phyloP scores from a whole-genome alignment of 495 filamentous ascomycete species.

The Tuber umbilicatum region DNA sequence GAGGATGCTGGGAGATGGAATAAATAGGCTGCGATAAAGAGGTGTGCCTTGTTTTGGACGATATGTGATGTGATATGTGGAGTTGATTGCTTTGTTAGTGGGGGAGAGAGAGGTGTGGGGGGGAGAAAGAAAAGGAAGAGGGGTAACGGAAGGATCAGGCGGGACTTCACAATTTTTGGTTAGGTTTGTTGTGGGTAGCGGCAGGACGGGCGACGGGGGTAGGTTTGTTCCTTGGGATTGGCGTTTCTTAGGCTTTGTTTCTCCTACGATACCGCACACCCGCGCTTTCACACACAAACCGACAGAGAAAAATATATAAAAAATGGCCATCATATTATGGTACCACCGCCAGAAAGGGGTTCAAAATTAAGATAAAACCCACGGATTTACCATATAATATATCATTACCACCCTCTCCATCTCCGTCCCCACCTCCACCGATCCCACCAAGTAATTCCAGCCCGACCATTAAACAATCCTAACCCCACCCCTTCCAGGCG shows the following conservation, averaged over 20 bases:
- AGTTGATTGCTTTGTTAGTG: not conserved
- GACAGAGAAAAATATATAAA: not conserved
- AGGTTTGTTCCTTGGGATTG: not conserved
- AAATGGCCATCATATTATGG: not conserved
- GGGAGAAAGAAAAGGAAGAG: not conserved
- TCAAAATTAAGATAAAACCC: not conserved
- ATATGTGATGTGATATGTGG: not conserved
- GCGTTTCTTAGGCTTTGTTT: not conserved
- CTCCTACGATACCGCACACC: not conserved
- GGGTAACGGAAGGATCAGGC: not conserved
- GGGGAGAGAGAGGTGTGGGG: not conserved
- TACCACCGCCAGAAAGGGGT: not conserved
- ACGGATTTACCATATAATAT: not conserved
- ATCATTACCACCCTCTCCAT: not conserved
- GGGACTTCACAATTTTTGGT: not conserved
- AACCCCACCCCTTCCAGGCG: not conserved
- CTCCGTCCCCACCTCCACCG: not conserved
- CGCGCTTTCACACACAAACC: not conserved
- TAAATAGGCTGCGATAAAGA: not conserved
- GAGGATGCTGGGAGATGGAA: not conserved
- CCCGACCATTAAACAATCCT: not conserved
- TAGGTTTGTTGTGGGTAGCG: not conserved
- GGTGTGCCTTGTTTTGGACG: not conserved
- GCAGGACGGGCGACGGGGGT: not conserved
- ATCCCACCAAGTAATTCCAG: not conserved